phyloP scores from a whole-genome alignment of 495 filamentous ascomycete genomes.

The Usnea hakonensis region DNA sequence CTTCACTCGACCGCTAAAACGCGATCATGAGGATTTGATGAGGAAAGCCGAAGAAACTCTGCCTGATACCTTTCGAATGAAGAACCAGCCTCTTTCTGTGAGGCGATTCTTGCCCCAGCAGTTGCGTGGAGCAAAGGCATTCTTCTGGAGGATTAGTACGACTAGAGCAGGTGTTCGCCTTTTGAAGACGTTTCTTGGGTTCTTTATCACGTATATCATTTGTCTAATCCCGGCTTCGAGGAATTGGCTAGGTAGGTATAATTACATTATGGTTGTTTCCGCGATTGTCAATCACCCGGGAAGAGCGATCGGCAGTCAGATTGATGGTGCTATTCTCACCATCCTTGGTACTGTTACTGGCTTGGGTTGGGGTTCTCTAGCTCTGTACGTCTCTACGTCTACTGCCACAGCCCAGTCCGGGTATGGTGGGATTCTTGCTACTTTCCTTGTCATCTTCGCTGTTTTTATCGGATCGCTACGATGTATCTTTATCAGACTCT shows the following conservation, averaged over 20 bases:
- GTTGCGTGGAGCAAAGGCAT: slow-evolving; percentile 31
- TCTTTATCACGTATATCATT: slow-evolving; percentile 46
- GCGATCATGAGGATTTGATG: slow-evolving; percentile 27
- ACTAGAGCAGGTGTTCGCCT: slow-evolving; percentile 43
- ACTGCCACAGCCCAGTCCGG: slow-evolving; percentile 36
- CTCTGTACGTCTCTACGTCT: slow-evolving; percentile 44
- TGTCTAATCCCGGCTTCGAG: slow-evolving; percentile 42
- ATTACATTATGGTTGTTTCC: slow-evolving; percentile 46
- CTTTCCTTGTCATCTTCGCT: slow-evolving; percentile 46
- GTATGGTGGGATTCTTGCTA: slow-evolving; percentile 46
- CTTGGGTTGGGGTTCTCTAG: slow-evolving; percentile 48
- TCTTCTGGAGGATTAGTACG: slow-evolving; percentile 31
- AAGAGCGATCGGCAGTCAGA: slow-evolving; percentile 45
- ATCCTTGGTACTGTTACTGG: slow-evolving; percentile 46
- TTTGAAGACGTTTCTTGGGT: slow-evolving; percentile 44
- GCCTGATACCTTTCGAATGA: slow-evolving; percentile 32
- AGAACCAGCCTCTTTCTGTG: slow-evolving; percentile 36
- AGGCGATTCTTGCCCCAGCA: slow-evolving; percentile 41
- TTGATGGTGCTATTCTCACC: slow-evolving; percentile 47
- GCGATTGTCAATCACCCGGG: slow-evolving; percentile 48
- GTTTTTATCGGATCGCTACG: slow-evolving; percentile 42
- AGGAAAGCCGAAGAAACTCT: slow-evolving; percentile 33
- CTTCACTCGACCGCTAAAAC: slow-evolving; percentile 38
- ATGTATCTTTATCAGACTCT: slow-evolving; percentile 46
- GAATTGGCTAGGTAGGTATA: slow-evolving; percentile 42